Conservation (phyloP, 345 rosid genomes). For the Eucalyptus grandis region DNA sequence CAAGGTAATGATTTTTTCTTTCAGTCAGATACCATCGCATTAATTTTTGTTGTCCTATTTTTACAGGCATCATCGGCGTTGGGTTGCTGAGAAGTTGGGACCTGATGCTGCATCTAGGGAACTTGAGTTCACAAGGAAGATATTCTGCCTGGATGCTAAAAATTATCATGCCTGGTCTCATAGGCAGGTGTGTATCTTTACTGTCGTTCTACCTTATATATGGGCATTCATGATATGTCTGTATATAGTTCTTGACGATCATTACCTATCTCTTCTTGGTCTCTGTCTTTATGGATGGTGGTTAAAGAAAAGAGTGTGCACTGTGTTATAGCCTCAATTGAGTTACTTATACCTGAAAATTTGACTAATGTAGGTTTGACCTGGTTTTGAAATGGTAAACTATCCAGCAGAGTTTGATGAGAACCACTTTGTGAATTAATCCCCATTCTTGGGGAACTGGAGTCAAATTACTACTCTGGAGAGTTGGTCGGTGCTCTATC, state of each 20-base stretch:
- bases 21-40: not conserved
- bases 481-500: not conserved
- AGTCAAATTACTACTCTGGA: not conserved
- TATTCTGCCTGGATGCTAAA: slow-evolving; percentile 62
- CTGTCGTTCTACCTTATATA: not conserved
- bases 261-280: not conserved
- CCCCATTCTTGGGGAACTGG: not conserved
- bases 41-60: not conserved
- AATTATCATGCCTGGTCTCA: slow-evolving; percentile 96
- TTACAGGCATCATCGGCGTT: slow-evolving; percentile 88
- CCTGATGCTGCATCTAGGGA: slow-evolving; percentile 43
- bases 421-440: not conserved
- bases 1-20: not conserved
- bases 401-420: not conserved
- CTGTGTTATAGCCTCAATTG: not conserved
- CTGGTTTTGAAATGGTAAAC: not conserved
- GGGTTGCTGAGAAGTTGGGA: slow-evolving; percentile 90
- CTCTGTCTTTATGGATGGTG: not conserved
- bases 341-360: not conserved
- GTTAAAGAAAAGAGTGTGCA: not conserved
- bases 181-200: slow-evolving; percentile 57
- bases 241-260: not conserved
- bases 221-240: not conserved
- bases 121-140: slow-evolving; percentile 54
- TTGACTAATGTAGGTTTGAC: not conserved